Evolutionary conservation across 441 rosid genomes (phyloP).

Genomic region (Populus hybrid): DNA sequence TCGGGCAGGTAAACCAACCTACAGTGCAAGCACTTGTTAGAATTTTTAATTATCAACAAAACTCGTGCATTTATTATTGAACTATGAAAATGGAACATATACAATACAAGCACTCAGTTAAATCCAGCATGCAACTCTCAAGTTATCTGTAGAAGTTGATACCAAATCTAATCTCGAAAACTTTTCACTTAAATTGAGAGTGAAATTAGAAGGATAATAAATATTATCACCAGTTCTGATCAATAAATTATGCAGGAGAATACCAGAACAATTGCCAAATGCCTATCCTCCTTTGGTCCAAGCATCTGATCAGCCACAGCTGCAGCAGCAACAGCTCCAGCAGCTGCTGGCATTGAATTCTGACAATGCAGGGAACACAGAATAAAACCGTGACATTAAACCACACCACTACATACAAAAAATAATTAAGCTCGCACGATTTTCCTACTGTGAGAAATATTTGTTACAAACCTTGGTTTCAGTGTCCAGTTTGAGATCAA

Average conservation of each 20-base stretch:
- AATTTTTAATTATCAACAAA: slow-evolving; percentile 1
- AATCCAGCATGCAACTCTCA: slow-evolving; percentile 4
- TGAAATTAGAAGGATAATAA: slow-evolving; percentile 12
- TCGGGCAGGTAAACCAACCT: slow-evolving; percentile 99
- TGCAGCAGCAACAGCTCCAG: slow-evolving; percentile 99
- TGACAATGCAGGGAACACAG: slow-evolving; percentile 32
- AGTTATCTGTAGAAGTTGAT: background rate
- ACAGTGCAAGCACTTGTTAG: slow-evolving; percentile 22
- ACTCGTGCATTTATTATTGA: background rate
- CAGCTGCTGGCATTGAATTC: slow-evolving; percentile 99
- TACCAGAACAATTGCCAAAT: slow-evolving; percentile 97
- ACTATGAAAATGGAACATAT: background rate
- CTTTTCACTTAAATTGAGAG: slow-evolving; percentile 13
- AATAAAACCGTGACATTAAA: slow-evolving; percentile 13
- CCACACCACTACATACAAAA: slow-evolving; percentile 13
- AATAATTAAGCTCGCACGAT: background rate
- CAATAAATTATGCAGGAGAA: slow-evolving; percentile 9
- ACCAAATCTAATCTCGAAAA: slow-evolving; percentile 18
- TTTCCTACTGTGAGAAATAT: slow-evolving; percentile 6
- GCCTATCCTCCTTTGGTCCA: slow-evolving; percentile 96
- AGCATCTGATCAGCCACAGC: slow-evolving; percentile 99
- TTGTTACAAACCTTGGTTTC: slow-evolving; percentile 67
- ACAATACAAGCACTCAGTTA: background rate
- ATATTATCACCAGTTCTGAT: slow-evolving; percentile 13
- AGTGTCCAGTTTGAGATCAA: slow-evolving; percentile 59